Evolutionary conservation across 176 grass and related monocot species (phyloP), one percentile per base, ranked within the genome.

Genomic region (Bonia amplexicaulis): DNA sequence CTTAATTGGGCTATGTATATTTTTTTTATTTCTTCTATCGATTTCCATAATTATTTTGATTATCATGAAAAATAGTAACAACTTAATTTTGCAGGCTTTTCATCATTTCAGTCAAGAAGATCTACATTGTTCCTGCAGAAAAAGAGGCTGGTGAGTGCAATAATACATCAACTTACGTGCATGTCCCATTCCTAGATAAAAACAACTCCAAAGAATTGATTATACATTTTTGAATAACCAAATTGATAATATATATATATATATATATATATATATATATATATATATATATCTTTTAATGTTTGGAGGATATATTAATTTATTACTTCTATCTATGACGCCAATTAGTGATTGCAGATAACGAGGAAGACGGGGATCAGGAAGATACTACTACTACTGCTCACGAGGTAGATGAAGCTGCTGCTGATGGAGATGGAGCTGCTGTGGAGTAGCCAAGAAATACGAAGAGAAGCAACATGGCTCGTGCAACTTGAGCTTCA

Each of bases 81-180:
- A 6, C 3, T 70, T 48, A 69, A 16, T 44, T 12, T 51, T 85
- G n/a, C 64, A 90, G 88, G 64, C 9, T 46, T 64, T 90, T 90
- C 31, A 8, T 6, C 35, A 9, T 57, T 47, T 82, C 88, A 39
- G 88, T 90, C 19, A 90, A 82, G 65, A 86, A 22, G 45, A 90
- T 90, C 23, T 90, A 90, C 35, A 90, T 90, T 55, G 19, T 85
- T 55, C 88, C 63, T 26, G 33, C 60, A 23, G 58, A 88, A 66
- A 66, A 85, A 71, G 45, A 86, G 73, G 80, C 86, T 40, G 83
- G 88, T 90, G 2, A 2, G 77, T 17, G 40, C 20, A 76, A 6
- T 6, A 48, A 57, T 27, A 33, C 74, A 53, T 25, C 14, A 23
- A 37, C 29, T 42, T 17, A 67, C 1, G 8, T 52, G 42, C 22